These are phyloP conservation scores for Argentina anserina DNA, from an alignment of 306 rosid species.

Conservation along the genomic window DNA sequence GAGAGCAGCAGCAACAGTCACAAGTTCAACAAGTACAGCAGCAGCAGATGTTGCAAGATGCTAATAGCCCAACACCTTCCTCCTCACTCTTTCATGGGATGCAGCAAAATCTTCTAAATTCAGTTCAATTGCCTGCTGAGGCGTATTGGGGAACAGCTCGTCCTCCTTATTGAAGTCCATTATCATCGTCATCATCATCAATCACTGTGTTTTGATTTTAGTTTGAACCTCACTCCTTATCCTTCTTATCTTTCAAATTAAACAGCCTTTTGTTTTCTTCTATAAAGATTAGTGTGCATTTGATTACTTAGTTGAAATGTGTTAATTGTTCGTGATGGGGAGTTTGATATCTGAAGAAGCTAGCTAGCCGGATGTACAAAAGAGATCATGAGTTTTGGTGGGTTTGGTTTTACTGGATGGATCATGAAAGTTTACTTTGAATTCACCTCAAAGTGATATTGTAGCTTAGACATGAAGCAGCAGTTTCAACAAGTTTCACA, in stretches of 20 bases:
- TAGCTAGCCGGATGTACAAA: slow-evolving; percentile 42
- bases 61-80: slow-evolving; percentile 25
- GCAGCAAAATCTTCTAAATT: slow-evolving; percentile 77
- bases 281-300: slow-evolving; percentile 37
- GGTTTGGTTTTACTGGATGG: slow-evolving; percentile 21
- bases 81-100: slow-evolving; percentile 60
- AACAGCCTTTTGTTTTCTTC: slow-evolving; percentile 28
- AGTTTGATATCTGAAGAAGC: slow-evolving; percentile 44
- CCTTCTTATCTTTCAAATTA: background rate
- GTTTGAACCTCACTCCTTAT: background rate
- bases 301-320: slow-evolving; percentile 33
- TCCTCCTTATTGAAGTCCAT: slow-evolving; percentile 58
- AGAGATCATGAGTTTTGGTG: slow-evolving; percentile 30
- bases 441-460: slow-evolving; percentile 17
- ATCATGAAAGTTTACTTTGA: slow-evolving; percentile 6
- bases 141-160: slow-evolving; percentile 74
- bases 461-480: slow-evolving; percentile 59
- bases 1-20: slow-evolving; percentile 10
- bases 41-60: slow-evolving; percentile 50
- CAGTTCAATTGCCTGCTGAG: slow-evolving; percentile 77
- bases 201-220: background rate
- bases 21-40: slow-evolving; percentile 9
- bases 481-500: slow-evolving; percentile 17
- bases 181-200: background rate
- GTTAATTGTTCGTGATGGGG: slow-evolving; percentile 26